Conservation (phyloP, 805 yeast species). For the Yamadazyma scolyti region DNA sequence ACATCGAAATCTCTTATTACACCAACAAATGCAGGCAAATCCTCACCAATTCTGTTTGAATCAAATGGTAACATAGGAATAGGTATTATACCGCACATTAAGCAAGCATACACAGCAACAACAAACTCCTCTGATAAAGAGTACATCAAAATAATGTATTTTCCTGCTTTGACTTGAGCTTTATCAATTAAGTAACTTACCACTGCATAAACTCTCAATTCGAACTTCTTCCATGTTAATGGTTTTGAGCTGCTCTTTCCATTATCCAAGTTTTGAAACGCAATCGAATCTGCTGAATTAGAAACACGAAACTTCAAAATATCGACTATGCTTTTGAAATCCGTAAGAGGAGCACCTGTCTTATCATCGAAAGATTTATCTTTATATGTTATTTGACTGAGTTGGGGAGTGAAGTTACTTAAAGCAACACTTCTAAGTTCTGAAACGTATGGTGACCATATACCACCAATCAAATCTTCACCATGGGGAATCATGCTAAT, state of each 20-base stretch:
- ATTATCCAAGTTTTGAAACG: constrained; percentile 49
- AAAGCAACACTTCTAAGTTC: constrained; percentile 58
- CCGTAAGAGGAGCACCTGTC: constrained; percentile 68
- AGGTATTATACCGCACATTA: constrained; percentile 73
- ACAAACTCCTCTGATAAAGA: constrained; percentile 84
- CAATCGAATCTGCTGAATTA: constrained; percentile 74
- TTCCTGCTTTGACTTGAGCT: constrained; percentile 61
- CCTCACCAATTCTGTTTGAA: constrained; percentile 65
- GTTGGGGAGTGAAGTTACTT: constrained; percentile 65
- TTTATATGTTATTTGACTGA: constrained; percentile 77
- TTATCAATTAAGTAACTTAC: constrained; percentile 69
- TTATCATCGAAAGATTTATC: constrained; percentile 75
- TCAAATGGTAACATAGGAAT: constrained; percentile 75
- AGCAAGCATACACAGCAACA: constrained; percentile 81
- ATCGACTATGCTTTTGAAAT: constrained; percentile 67
- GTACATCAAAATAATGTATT: constrained; percentile 74
- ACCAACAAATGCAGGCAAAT: constrained; percentile 60
- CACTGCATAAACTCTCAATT: constrained; percentile 69
- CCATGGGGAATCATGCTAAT: constrained; percentile 68
- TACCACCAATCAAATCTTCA: constrained; percentile 73
- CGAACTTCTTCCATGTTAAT: constrained; percentile 75
- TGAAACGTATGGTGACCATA: constrained; percentile 79
- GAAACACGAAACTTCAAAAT: constrained; percentile 75
- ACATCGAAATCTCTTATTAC: constrained; percentile 71
- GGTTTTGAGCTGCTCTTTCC: constrained; percentile 36